These are phyloP conservation scores for Basipetospora sp. DNA, from an alignment of 2,329 filamentous ascomycete genomes.

Conservation along the genomic window DNA sequence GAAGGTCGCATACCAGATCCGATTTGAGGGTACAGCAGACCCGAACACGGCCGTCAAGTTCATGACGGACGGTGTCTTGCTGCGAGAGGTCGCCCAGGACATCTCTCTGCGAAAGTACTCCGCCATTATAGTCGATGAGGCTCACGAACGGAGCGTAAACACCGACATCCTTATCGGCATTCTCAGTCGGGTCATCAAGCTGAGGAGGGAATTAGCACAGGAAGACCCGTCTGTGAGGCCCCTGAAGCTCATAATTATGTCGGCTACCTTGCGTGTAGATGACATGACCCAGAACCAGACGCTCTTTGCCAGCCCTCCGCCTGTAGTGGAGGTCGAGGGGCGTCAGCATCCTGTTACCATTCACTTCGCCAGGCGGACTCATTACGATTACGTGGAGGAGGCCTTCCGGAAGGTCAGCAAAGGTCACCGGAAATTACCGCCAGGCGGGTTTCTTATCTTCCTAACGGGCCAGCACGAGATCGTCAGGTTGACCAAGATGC, in stretches of 20 bases:
- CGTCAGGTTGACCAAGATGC: slow-evolving; percentile 58
- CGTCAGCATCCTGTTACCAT: slow-evolving; percentile 79
- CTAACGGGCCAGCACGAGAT: slow-evolving; percentile 92
- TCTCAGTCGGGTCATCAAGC: slow-evolving; percentile 78
- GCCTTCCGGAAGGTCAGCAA: slow-evolving; percentile 73
- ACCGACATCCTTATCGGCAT: slow-evolving; percentile 97
- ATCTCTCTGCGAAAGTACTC: slow-evolving; percentile 83
- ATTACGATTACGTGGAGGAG: slow-evolving; percentile 80
- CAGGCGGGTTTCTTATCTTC: slow-evolving; percentile 85
- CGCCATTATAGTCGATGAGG: slow-evolving; percentile 86
- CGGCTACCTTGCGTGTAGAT: slow-evolving; percentile 77
- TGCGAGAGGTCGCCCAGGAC: slow-evolving; percentile 82
- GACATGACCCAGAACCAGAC: slow-evolving; percentile 76
- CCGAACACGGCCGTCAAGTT: slow-evolving; percentile 86
- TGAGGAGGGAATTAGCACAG: slow-evolving; percentile 58
- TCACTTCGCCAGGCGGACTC: slow-evolving; percentile 74
- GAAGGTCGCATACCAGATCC: slow-evolving; percentile 80
- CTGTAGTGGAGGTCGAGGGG: slow-evolving; percentile 78
- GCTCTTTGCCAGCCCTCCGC: slow-evolving; percentile 65
- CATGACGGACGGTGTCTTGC: slow-evolving; percentile 93
- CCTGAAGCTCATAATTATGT: slow-evolving; percentile 94
- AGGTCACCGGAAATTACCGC: slow-evolving; percentile 78
- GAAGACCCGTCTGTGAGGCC: slow-evolving; percentile 60
- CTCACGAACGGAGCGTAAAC: slow-evolving; percentile 92
- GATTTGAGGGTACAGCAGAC: slow-evolving; percentile 75